phyloP scores from a whole-genome alignment of 2,329 filamentous ascomycete species.

The Hymenoscyphus fructigenus region DNA sequence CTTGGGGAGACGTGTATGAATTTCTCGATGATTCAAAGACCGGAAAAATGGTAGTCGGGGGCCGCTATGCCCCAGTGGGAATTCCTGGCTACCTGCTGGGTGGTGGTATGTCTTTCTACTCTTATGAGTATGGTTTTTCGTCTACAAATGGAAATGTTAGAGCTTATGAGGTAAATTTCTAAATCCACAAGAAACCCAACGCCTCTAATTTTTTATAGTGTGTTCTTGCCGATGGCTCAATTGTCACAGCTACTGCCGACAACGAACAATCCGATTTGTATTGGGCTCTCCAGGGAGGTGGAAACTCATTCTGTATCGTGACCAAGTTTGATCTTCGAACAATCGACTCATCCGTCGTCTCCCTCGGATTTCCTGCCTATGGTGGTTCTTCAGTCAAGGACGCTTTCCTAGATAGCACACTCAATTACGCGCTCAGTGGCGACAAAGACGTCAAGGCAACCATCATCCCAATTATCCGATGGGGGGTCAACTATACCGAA shows the following conservation, averaged over 20 bases:
- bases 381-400: conserved; percentile 10
- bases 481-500: conserved; percentile 5
- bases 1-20: conserved; percentile 42
- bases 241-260: conserved; percentile 33
- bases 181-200: neutral
- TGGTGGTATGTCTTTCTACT: conserved; percentile 32
- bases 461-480: conserved; percentile 18
- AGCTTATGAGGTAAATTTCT: conserved; percentile 18
- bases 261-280: neutral
- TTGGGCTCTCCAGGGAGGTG: conserved; percentile 1
- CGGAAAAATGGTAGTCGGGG: conserved; percentile 38
- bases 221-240: neutral
- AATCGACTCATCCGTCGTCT: conserved; percentile 17
- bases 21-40: conserved; percentile 35
- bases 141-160: conserved; percentile 24
- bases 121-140: conserved; percentile 25
- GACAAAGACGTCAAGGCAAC: conserved; percentile 20
- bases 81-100: conserved; percentile 42
- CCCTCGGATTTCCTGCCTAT: conserved; percentile 11
- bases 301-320: conserved; percentile 50
- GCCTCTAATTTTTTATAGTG: neutral
- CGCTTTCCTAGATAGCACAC: conserved; percentile 14
- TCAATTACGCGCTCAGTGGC: conserved; percentile 18
- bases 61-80: conserved; percentile 39
- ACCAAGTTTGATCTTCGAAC: conserved; percentile 42